These are phyloP conservation scores for Macrophomina tecta DNA, from an alignment of 2,329 filamentous ascomycete genomes.

Conservation along the genomic window DNA sequence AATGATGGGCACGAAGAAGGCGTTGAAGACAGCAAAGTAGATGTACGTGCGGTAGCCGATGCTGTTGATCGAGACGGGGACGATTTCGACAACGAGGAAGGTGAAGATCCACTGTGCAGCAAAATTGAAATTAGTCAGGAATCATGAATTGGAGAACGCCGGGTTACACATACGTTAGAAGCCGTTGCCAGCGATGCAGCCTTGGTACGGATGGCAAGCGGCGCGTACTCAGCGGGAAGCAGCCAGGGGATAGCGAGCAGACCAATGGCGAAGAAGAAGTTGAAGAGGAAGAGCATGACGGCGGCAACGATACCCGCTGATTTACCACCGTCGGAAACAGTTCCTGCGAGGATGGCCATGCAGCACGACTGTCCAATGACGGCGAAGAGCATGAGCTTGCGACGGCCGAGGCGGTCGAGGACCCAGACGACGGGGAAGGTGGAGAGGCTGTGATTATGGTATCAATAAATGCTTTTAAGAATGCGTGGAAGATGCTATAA, in stretches of 20 bases:
- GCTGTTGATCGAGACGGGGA: constrained; percentile 45
- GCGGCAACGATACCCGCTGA: constrained; percentile 51
- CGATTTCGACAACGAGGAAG: constrained; percentile 46
- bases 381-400: constrained; percentile 41
- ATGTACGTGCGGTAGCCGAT: constrained; percentile 37
- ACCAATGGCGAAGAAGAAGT: constrained; percentile 41
- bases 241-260: constrained; percentile 36
- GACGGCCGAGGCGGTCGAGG: constrained; percentile 44
- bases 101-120: constrained; percentile 39
- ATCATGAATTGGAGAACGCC: constrained; percentile 35
- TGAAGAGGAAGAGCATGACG: constrained; percentile 51
- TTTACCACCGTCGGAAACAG: constrained; percentile 42
- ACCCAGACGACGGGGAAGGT: constrained; percentile 44
- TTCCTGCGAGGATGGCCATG: constrained; percentile 51
- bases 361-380: constrained; percentile 40
- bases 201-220: constrained; percentile 46
- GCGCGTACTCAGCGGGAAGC: constrained; percentile 52
- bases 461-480: constrained; percentile 29
- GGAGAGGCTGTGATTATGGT: constrained; percentile 32
- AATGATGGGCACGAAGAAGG: constrained; percentile 49
- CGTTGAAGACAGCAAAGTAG: constrained; percentile 33
- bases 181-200: constrained; percentile 46
- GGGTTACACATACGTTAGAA: constrained; percentile 36
- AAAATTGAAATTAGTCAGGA: constrained; percentile 34
- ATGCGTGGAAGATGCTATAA: not conserved